Evolutionary conservation across 768 basidiomycete genomes (phyloP).

Genomic region (Phlebiopsis gigantea): DNA sequence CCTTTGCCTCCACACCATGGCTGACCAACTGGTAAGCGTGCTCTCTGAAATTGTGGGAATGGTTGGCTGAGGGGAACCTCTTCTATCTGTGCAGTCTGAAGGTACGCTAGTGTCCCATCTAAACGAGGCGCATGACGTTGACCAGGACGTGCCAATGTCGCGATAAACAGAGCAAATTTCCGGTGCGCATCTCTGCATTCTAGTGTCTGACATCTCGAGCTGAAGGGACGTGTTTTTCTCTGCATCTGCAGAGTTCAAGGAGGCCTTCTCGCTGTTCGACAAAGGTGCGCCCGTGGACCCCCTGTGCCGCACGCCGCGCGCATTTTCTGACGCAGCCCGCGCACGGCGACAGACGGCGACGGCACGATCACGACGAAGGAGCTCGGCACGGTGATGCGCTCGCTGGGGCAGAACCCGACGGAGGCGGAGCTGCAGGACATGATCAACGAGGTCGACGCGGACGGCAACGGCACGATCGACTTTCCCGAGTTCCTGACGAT

Average conservation of each 20-base stretch:
- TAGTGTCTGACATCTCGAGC: background rate
- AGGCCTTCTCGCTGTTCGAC: slow-evolving; percentile 97
- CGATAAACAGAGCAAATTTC: slow-evolving; percentile 82
- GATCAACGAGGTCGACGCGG: slow-evolving; percentile 93
- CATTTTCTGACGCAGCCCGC: slow-evolving; percentile 4
- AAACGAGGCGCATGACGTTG: slow-evolving; percentile 13
- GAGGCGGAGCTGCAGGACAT: slow-evolving; percentile 90
- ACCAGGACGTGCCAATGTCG: background rate
- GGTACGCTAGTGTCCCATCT: slow-evolving; percentile 19
- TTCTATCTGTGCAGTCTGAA: slow-evolving; percentile 18
- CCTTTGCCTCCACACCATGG: slow-evolving; percentile 31
- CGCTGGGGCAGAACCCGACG: slow-evolving; percentile 88
- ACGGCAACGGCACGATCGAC: slow-evolving; percentile 86
- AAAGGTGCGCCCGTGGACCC: slow-evolving; percentile 71
- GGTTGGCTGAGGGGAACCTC: background rate
- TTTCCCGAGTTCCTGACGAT: slow-evolving; percentile 74
- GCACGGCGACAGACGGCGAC: slow-evolving; percentile 64
- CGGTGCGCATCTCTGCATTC: slow-evolving; percentile 42
- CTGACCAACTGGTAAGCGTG: slow-evolving; percentile 46
- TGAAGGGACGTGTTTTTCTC: background rate
- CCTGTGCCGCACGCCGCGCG: slow-evolving; percentile 1
- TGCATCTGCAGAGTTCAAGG: slow-evolving; percentile 84
- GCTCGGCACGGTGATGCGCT: slow-evolving; percentile 92
- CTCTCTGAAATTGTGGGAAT: background rate
- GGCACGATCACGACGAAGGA: slow-evolving; percentile 89